Conservation (phyloP, 192 early-diverging fungal genomes). For the Coemansia sp. region DNA sequence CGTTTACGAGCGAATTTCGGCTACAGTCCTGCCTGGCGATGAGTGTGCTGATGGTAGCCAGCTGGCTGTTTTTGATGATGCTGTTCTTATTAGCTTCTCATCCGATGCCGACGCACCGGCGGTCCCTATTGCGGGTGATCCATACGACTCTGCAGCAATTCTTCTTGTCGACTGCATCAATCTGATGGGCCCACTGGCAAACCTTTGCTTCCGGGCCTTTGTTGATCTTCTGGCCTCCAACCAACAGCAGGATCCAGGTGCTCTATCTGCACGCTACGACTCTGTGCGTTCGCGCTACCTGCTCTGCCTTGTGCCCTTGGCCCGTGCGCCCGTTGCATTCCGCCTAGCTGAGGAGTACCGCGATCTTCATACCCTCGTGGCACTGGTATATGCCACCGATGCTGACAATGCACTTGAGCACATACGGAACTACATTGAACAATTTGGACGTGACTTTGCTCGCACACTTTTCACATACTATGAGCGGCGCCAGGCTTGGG, state of each 20-base stretch:
- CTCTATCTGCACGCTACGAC: slow-evolving; percentile 22
- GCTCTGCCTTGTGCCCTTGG: slow-evolving; percentile 36
- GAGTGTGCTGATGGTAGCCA: slow-evolving; percentile 2
- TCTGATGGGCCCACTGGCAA: slow-evolving; percentile 34
- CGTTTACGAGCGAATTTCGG: slow-evolving; percentile 32
- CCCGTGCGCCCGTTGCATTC: slow-evolving; percentile 30
- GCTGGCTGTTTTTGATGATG: slow-evolving; percentile 21
- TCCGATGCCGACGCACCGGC: neutral
- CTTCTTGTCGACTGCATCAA: slow-evolving; percentile 37
- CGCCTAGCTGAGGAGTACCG: slow-evolving; percentile 44
- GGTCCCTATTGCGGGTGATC: slow-evolving; percentile 9
- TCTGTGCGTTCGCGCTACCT: slow-evolving; percentile 24
- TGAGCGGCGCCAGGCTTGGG: slow-evolving; percentile 43
- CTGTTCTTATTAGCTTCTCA: slow-evolving; percentile 7
- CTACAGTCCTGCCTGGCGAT: slow-evolving; percentile 21
- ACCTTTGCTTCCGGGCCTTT: slow-evolving; percentile 35
- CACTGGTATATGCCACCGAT: slow-evolving; percentile 30
- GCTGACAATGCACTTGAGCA: slow-evolving; percentile 17
- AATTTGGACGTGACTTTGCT: slow-evolving; percentile 34
- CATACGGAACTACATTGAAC: slow-evolving; percentile 21
- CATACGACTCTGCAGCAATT: slow-evolving; percentile 23
- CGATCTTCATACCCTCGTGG: slow-evolving; percentile 31
- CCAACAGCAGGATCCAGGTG: slow-evolving; percentile 1
- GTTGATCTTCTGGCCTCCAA: slow-evolving; percentile 24
- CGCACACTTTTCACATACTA: slow-evolving; percentile 40